phyloP scores from a whole-genome alignment of 306 rosid species.

The Dryas alaskensis region DNA sequence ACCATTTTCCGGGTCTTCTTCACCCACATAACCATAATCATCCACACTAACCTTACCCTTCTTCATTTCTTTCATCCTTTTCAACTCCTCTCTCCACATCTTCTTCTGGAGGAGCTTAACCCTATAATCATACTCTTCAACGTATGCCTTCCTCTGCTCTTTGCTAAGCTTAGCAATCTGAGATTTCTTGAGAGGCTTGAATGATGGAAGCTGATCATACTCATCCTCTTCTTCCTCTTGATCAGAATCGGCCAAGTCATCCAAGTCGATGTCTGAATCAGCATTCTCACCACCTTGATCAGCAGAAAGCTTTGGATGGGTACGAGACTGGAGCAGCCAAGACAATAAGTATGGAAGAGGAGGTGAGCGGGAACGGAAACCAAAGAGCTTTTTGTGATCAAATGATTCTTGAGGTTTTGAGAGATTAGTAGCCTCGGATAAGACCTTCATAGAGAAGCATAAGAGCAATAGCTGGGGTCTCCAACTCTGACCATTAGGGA shows the following conservation, averaged over 20 bases:
- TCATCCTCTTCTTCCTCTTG: constrained; percentile 88
- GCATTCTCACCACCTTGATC: constrained; percentile 93
- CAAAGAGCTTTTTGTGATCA: constrained; percentile 82
- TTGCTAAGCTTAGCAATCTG: constrained; percentile 81
- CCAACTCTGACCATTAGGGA: constrained; percentile 96
- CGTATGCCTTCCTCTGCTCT: constrained; percentile 80
- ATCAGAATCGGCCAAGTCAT: constrained; percentile 84
- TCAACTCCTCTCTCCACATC: constrained; percentile 95
- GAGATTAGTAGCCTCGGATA: constrained; percentile 64
- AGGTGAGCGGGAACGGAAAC: constrained; percentile 80
- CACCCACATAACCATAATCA: constrained; percentile 54
- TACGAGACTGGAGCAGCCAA: constrained; percentile 84
- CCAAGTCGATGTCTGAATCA: constrained; percentile 89
- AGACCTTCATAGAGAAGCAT: constrained; percentile 81
- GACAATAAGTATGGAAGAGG: constrained; percentile 93
- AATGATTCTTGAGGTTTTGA: constrained; percentile 75
- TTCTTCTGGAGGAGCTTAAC: constrained; percentile 92
- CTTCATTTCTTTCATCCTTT: constrained; percentile 86
- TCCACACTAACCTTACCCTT: constrained; percentile 46
- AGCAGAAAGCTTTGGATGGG: constrained; percentile 82
- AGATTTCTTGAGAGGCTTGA: constrained; percentile 85
- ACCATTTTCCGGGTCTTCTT: constrained; percentile 78
- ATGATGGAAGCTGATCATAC: constrained; percentile 91
- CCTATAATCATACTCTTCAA: constrained; percentile 94
- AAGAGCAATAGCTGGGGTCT: constrained; percentile 79